Percentiles rank a stretch among this genome's conserved stretches.
phyloP scores from a whole-genome alignment of 805 yeast species.

The Nakazawaea anatomiae region DNA sequence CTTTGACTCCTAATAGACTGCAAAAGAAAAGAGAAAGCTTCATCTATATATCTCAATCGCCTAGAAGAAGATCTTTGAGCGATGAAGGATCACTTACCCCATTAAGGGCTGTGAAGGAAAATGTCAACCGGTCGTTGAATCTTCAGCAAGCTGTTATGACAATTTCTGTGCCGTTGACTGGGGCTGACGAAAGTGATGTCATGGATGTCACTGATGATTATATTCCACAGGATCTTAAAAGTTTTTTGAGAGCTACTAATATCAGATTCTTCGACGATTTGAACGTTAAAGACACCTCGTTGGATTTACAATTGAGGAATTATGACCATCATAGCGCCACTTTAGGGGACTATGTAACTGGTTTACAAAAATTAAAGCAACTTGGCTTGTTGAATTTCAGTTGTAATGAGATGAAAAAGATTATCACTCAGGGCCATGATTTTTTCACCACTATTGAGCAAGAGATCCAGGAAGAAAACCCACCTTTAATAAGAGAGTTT shows the following conservation, averaged over 20 bases:
- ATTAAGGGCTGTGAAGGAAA: constrained; percentile 7
- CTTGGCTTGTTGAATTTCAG: constrained; percentile 48
- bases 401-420: constrained; percentile 45
- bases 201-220: constrained; percentile 18
- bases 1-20: constrained; percentile 11
- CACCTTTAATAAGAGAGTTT: constrained; percentile 44
- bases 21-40: not conserved
- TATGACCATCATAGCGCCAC: not conserved
- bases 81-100: constrained; percentile 9
- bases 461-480: constrained; percentile 40
- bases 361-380: constrained; percentile 34
- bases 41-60: not conserved
- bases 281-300: constrained; percentile 16
- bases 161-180: constrained; percentile 24
- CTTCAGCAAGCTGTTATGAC: constrained; percentile 13
- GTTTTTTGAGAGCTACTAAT: constrained; percentile 33
- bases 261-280: constrained; percentile 42
- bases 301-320: not conserved
- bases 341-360: constrained; percentile 30
- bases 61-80: constrained; percentile 3
- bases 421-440: constrained; percentile 41
- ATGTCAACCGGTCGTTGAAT: constrained; percentile 1
- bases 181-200: constrained; percentile 12
- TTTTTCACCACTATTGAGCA: constrained; percentile 41
- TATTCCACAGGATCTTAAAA: constrained; percentile 28